Evolutionary conservation across 1,284 basidiomycete species (phyloP).

Genomic region (Sanguinoderma infundibulare): DNA sequence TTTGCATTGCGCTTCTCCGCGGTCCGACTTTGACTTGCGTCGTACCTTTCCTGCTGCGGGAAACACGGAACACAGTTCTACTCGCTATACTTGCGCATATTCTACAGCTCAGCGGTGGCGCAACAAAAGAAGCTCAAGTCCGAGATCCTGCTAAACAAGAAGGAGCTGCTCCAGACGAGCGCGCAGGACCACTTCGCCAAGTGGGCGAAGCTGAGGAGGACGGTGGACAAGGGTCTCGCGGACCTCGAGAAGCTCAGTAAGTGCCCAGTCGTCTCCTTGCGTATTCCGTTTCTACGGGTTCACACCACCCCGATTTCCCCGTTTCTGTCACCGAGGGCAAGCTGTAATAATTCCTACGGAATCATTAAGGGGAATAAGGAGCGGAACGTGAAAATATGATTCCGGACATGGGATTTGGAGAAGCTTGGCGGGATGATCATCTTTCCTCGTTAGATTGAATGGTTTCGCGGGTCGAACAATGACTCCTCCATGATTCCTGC

Average conservation of each 20-base stretch:
- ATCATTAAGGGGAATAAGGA: too few species aligned
- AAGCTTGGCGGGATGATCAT: too few species aligned
- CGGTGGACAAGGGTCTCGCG: conserved; percentile 90
- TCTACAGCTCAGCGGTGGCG: conserved; percentile 56
- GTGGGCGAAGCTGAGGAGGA: conserved; percentile 94
- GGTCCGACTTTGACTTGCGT: not conserved
- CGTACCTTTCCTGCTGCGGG: not conserved
- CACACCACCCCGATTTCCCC: too few species aligned
- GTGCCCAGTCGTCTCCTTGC: conserved; percentile 39
- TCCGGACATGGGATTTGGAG: too few species aligned
- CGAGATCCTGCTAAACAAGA: conserved; percentile 80
- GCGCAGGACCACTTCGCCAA: conserved; percentile 98
- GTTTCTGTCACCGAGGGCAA: too few species aligned
- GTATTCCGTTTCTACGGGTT: not conserved
- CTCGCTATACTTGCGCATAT: conserved; percentile 67
- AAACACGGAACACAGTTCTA: conserved; percentile 50
- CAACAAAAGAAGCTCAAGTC: conserved; percentile 75
- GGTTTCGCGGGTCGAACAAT: too few species aligned
- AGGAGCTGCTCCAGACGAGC: conserved; percentile 88
- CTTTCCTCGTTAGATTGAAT: too few species aligned
- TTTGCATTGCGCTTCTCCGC: not conserved
- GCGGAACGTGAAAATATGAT: too few species aligned
- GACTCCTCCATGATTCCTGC: too few species aligned
- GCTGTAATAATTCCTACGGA: too few species aligned
- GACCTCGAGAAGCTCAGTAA: conserved; percentile 94